Evolutionary conservation across 768 basidiomycete species (phyloP), one percentile per base, ranked within the genome.

Genomic region (Clitopilus passeckerianus): DNA sequence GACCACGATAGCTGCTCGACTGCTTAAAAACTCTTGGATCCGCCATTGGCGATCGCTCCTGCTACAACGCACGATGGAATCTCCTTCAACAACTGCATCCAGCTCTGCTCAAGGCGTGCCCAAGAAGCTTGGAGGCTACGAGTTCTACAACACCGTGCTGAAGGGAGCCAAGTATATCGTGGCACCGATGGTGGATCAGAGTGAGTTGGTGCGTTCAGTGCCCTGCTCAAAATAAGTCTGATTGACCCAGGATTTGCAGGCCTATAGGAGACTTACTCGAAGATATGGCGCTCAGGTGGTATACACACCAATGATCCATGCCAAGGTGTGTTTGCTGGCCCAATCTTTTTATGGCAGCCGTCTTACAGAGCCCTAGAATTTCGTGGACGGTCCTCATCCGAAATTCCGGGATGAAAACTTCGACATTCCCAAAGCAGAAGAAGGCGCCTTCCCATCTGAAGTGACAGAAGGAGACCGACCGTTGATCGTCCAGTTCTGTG

Each of bases 261-360:
- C 96, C 6, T 98, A 93, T 91, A 83, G 96, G 61, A 83, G 83
- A 59, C 76, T 98, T 23, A 90, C 91, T 6, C 80, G 95, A 59
- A 77, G 86, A 59, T 91, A 95, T 68, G 92, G 92, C 27, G 89
- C 88, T 30, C 85, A 93, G 72, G 91, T 90, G 58, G 82, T 85
- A n/a, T 98, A 97, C 69, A 95, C 95, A 0, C 97, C 97, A 16
- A 99, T 99, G 97, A 97, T 99, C 66, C 93, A 96, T 62, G 93
- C 95, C 60, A 94, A 91, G 76, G 89, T 89, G 53, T 24, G 66
- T 60, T 46, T 34, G 14, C 23, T 22, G 7, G 12, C 4, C 22
- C 27, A 20, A 33, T n/a, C 41, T 34, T 15, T 14, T 34, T 20
- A 16, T 44, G 57, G 27, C 61, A 8, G 14, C 20, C 14, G 46